Conservation (phyloP, 768 basidiomycete species). For the Pleurotus salmoneostramineus region DNA sequence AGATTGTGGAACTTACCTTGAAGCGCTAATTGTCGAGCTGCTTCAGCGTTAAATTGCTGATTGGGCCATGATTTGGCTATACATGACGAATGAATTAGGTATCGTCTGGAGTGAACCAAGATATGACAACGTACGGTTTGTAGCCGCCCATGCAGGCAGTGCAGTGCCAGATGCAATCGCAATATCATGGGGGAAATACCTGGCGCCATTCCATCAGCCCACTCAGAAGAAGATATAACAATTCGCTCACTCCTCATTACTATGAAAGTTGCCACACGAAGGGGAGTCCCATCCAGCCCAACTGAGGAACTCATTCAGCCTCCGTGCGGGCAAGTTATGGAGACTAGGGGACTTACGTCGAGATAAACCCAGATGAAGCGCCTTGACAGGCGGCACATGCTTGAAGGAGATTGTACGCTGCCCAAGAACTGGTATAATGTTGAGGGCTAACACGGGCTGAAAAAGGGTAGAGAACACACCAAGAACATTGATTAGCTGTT, state of each 20-base stretch:
- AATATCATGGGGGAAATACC: slow-evolving; percentile 8
- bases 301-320: neutral
- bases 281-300: neutral
- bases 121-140: slow-evolving; percentile 3
- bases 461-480: neutral
- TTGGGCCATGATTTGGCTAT: slow-evolving; percentile 5
- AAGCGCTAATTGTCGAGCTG: neutral
- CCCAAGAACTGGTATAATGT: slow-evolving; percentile 4
- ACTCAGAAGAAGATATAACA: too few species aligned
- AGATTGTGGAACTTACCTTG: neutral
- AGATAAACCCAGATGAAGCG: neutral
- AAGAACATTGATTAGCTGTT: slow-evolving; percentile 6
- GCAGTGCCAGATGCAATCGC: slow-evolving; percentile 3
- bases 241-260: too few species aligned
- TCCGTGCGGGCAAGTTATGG: neutral
- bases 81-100: too few species aligned
- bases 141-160: slow-evolving; percentile 8
- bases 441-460: neutral
- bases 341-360: neutral
- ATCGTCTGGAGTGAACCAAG: neutral
- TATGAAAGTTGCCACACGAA: neutral
- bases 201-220: neutral
- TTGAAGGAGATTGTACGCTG: slow-evolving; percentile 8
- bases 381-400: slow-evolving; percentile 8
- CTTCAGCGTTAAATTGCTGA: neutral